Percentiles rank a stretch among this genome's conserved stretches.
These are phyloP conservation scores for Cladosporium velox DNA, from an alignment of 2,329 filamentous ascomycete species.

Conservation along the genomic window DNA sequence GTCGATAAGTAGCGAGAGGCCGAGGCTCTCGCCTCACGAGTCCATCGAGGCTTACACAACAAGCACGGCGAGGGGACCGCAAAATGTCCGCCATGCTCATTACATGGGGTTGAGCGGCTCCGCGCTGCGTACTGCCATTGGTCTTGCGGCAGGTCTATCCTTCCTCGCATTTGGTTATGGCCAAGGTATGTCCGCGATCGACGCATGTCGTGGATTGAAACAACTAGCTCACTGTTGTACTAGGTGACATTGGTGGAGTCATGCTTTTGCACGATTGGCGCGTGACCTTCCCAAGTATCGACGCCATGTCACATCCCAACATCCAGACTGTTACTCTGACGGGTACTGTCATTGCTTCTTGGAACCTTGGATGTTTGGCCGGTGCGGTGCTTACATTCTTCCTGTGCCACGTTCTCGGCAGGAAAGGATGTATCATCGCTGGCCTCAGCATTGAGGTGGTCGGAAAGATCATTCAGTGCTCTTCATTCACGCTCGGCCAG, in stretches of 20 bases:
- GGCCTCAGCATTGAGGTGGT: constrained; percentile 46
- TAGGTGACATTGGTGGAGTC: constrained; percentile 49
- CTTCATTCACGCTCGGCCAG: constrained; percentile 45
- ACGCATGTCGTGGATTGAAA: background rate
- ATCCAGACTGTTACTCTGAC: constrained; percentile 42
- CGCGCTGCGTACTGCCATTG: constrained; percentile 26
- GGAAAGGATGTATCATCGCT: constrained; percentile 15
- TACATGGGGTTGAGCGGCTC: constrained; percentile 29
- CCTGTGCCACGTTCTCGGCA: constrained; percentile 18
- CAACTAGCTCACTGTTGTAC: background rate
- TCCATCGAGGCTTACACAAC: constrained; percentile 6
- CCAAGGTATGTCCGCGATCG: background rate
- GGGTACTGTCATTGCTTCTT: constrained; percentile 39
- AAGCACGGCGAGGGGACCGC: background rate
- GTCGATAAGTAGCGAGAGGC: background rate
- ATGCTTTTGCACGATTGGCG: constrained; percentile 60
- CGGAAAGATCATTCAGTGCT: constrained; percentile 50
- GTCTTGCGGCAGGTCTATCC: constrained; percentile 26
- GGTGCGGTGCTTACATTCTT: constrained; percentile 20
- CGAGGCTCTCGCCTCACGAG: constrained; percentile 2
- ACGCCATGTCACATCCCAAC: constrained; percentile 40
- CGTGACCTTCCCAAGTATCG: constrained; percentile 44
- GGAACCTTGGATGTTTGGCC: constrained; percentile 20
- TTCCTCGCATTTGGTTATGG: constrained; percentile 27
- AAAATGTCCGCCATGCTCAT: constrained; percentile 21